A percentile compares a stretch with the other conserved stretches of the same genome.
These are phyloP conservation scores for Monotropa hypopitys DNA, from an alignment of 179 eudicot genomes.

Conservation along the genomic window DNA sequence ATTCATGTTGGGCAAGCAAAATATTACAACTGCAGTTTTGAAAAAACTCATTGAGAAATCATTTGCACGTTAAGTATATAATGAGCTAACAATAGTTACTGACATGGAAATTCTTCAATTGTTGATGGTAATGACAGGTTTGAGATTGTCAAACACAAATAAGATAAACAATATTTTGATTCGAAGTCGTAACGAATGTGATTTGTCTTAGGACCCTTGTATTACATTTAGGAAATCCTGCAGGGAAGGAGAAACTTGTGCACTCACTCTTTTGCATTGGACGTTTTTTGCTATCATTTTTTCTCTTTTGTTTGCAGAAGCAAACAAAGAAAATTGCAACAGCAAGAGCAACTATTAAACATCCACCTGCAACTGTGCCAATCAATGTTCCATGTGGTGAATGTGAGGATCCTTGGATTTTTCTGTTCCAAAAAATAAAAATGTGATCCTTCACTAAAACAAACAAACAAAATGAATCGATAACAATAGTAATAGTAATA, in stretches of 20 bases:
- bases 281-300: conserved; percentile 13
- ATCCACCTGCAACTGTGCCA: conserved; percentile 18
- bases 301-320: conserved; percentile 18
- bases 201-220: not conserved
- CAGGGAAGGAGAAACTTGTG: conserved; percentile 2
- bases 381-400: conserved; percentile 12
- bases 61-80: too few species aligned
- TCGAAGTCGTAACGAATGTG: not conserved
- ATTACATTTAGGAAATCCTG: not conserved
- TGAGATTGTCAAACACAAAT: not conserved
- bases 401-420: conserved; percentile 11
- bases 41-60: too few species aligned
- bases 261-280: conserved; percentile 33
- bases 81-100: not conserved
- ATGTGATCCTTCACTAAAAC: conserved; percentile 26
- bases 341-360: conserved; percentile 12
- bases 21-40: conserved; percentile 32
- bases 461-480: not conserved
- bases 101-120: not conserved
- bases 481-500: not conserved
- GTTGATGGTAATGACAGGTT: not conserved
- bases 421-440: too few species aligned
- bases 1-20: conserved; percentile 32
- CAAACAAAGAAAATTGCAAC: conserved; percentile 17
- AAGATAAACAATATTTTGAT: too few species aligned